Conservation (phyloP, 139 green algal species). For the Astrephomene gubernaculifera region DNA sequence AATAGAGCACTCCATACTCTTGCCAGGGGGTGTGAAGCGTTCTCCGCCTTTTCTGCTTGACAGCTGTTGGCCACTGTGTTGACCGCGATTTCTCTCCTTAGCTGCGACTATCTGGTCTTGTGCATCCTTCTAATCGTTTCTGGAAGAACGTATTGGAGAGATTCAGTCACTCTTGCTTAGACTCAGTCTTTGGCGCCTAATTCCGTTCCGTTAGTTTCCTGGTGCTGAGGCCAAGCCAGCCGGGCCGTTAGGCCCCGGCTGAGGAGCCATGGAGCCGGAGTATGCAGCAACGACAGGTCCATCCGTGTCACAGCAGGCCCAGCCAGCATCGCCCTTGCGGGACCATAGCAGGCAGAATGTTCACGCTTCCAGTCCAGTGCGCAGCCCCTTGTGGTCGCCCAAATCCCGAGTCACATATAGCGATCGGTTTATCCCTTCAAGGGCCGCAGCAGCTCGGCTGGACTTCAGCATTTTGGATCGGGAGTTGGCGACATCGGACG, state of each 20-base stretch:
- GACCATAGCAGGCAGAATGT: slow-evolving; percentile 10
- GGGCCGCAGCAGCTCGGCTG: slow-evolving; percentile 70
- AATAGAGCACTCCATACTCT: too few species aligned
- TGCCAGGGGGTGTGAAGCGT: too few species aligned
- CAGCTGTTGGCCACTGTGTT: too few species aligned
- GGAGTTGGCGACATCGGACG: slow-evolving; percentile 69
- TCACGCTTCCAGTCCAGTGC: slow-evolving; percentile 15
- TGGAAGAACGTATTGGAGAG: too few species aligned
- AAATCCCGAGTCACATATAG: slow-evolving; percentile 72
- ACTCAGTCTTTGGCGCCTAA: too few species aligned
- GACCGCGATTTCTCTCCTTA: too few species aligned
- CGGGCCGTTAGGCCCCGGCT: not conserved
- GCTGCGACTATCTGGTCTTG: too few species aligned
- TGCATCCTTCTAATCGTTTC: too few species aligned
- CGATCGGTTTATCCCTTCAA: slow-evolving; percentile 88
- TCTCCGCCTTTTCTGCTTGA: too few species aligned
- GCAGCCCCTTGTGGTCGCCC: slow-evolving; percentile 23
- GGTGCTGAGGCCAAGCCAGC: not conserved
- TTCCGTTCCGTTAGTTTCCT: too few species aligned
- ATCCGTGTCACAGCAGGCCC: not conserved
- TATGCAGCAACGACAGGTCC: slow-evolving; percentile 7
- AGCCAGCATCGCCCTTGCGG: not conserved
- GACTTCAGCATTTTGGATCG: slow-evolving; percentile 83
- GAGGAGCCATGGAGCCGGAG: slow-evolving; percentile 25
- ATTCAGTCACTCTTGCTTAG: too few species aligned